Percentiles rank a stretch among this genome's conserved stretches.
phyloP scores from a whole-genome alignment of 2,329 filamentous ascomycete genomes.

The Fusarium mundagurra region DNA sequence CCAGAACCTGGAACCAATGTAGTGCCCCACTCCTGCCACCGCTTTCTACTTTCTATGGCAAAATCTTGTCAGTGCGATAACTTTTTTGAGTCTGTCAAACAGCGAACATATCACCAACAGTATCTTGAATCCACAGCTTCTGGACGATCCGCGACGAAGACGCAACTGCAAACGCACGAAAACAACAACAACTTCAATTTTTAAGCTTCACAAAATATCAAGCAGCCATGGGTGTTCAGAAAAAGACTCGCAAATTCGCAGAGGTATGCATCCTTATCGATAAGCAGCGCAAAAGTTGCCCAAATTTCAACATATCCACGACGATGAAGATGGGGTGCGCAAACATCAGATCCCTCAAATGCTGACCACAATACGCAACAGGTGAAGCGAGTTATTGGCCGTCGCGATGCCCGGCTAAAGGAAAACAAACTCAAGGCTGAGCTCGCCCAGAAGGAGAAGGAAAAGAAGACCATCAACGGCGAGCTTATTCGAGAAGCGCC shows the following conservation, averaged over 20 bases:
- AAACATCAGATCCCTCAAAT: neutral
- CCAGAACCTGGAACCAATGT: neutral
- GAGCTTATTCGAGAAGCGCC: constrained; percentile 81
- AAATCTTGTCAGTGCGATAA: constrained; percentile 41
- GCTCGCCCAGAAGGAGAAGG: constrained; percentile 64
- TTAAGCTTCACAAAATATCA: neutral
- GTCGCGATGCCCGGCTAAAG: constrained; percentile 82
- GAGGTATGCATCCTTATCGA: constrained; percentile 57
- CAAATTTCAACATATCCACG: constrained; percentile 15
- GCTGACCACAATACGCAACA: constrained; percentile 42
- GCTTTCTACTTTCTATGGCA: constrained; percentile 41
- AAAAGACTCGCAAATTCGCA: constrained; percentile 93
- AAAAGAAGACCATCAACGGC: constrained; percentile 64
- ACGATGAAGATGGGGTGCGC: neutral
- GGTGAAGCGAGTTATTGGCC: constrained; percentile 85
- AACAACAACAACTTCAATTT: neutral
- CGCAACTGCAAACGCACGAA: neutral
- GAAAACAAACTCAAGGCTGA: constrained; percentile 79
- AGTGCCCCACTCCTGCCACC: constrained; percentile 40
- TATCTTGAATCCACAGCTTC: constrained; percentile 6
- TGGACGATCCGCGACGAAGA: neutral
- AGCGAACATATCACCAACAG: constrained; percentile 17
- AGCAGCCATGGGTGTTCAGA: constrained; percentile 80
- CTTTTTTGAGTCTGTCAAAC: constrained; percentile 38
- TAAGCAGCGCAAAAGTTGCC: constrained; percentile 38